These are phyloP conservation scores for Ophiobolus disseminans DNA, from an alignment of 2,329 filamentous ascomycete species.

Conservation along the genomic window DNA sequence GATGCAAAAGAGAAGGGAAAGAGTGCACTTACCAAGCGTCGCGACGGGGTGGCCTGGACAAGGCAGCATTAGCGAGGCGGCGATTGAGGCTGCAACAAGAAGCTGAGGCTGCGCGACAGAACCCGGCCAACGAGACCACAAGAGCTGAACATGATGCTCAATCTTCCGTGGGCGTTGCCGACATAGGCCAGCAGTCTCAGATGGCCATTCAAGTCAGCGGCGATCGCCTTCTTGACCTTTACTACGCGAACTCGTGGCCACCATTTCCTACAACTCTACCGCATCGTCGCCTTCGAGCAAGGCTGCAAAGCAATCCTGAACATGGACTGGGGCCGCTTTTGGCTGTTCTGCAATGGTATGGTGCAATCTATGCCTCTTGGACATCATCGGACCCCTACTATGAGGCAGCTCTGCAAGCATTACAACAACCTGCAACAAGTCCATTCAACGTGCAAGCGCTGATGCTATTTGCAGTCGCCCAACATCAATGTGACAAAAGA, in stretches of 20 bases:
- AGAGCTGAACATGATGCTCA: not conserved
- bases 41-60: conserved; percentile 37
- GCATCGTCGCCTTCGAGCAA: conserved; percentile 43
- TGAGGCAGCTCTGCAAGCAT: conserved; percentile 21
- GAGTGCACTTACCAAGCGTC: conserved; percentile 36
- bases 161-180: not conserved
- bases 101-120: conserved; percentile 17
- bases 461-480: conserved; percentile 74
- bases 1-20: conserved; percentile 38
- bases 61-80: conserved; percentile 33
- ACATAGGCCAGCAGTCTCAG: not conserved
- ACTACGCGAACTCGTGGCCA: conserved; percentile 56
- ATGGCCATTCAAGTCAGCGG: conserved; percentile 27
- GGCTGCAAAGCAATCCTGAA: conserved; percentile 10
- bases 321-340: conserved; percentile 27
- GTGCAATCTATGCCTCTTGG: conserved; percentile 36
- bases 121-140: not conserved
- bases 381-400: conserved; percentile 33
- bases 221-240: conserved; percentile 34
- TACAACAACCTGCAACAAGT: conserved; percentile 20
- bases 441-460: conserved; percentile 75
- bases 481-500: conserved; percentile 80
- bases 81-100: conserved; percentile 29
- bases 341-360: conserved; percentile 35
- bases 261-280: conserved; percentile 62